Evolutionary conservation across 106 monocot species (phyloP), one percentile per base, ranked within the genome.

Genomic region (Allium sativum): DNA sequence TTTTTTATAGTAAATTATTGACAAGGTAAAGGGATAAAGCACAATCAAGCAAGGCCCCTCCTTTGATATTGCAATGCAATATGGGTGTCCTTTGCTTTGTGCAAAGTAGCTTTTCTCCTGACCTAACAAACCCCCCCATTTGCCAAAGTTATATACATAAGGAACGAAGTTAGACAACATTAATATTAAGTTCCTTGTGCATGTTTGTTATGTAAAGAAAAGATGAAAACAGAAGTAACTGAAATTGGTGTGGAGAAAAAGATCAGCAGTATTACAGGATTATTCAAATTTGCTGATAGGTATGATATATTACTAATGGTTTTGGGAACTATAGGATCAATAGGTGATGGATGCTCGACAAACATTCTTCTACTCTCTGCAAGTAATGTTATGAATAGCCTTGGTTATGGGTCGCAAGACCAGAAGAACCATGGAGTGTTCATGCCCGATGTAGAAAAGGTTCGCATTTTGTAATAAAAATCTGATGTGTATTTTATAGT

Each of bases 391-490:
- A 78, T 90, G 82, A 82, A 86, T 61, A 81, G 67, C 63, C 56
- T 90, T 45, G 90, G 86, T 0, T 44, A 68, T 67, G 81, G 62
- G 9, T 44, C 44, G 11, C 42, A 43, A 10, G 19, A 7, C 12
- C 44, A 62, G 17, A 20, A 72, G 20, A 42, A 53, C 42, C 14
- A 68, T 59, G 53, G 20, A 13, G 44, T 67, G 48, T 83, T 90
- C 82, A 90, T 90, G 86, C 73, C 75, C 31, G 80, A 79, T 16
- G 70, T 90, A 21, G 82, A 79, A 15, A 86, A 90, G 90, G 90
- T 90, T 58, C 59, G 61, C 56, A 17, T 71, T 6, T 52, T 44
- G 6, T 46, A 12, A 45, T 64, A 1, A 45, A 48, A 47, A 9
- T 43, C 47, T 43, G 10, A 7, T 2, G 45, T 51, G 2, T 48